These are phyloP conservation scores for Ampelomyces quisqualis DNA, from an alignment of 2,329 filamentous ascomycete species.

Conservation along the genomic window DNA sequence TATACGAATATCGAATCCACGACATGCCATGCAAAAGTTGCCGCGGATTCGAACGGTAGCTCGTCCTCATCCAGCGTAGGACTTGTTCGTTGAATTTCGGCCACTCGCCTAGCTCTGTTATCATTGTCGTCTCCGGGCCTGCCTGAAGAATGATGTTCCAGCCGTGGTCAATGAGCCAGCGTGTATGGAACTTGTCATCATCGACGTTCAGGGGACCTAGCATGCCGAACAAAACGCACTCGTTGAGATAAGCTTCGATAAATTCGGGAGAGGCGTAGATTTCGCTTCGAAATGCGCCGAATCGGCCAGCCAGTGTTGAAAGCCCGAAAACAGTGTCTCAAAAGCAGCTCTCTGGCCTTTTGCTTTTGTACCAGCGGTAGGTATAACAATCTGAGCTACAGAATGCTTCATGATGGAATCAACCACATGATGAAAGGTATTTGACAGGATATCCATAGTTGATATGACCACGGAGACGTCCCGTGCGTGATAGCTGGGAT, in stretches of 20 bases:
- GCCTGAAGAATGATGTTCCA: constrained; percentile 51
- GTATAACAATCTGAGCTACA: constrained; percentile 44
- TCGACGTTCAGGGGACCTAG: constrained; percentile 55
- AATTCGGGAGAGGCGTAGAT: constrained; percentile 5
- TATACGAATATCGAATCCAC: constrained; percentile 54
- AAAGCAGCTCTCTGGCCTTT: constrained; percentile 33
- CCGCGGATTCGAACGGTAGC: constrained; percentile 48
- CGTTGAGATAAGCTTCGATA: constrained; percentile 13
- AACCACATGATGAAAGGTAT: constrained; percentile 49
- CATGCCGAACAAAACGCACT: constrained; percentile 37
- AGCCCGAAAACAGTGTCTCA: constrained; percentile 35
- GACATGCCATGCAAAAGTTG: constrained; percentile 35
- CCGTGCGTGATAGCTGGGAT: constrained; percentile 12
- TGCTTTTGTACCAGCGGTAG: constrained; percentile 40
- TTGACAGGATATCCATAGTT: constrained; percentile 50
- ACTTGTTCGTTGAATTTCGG: constrained; percentile 57
- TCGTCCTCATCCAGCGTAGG: constrained; percentile 60
- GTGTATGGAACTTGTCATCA: constrained; percentile 64
- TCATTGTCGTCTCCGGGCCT: constrained; percentile 50
- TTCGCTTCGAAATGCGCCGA: constrained; percentile 1
- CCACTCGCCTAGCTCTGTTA: constrained; percentile 51
- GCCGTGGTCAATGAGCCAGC: constrained; percentile 52
- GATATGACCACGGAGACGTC: constrained; percentile 57
- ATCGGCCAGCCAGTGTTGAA: constrained; percentile 1
- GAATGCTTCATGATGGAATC: constrained; percentile 46